Conservation (phyloP, 2,329 filamentous ascomycete genomes). For the Macrophomina pseudophaseolina region DNA sequence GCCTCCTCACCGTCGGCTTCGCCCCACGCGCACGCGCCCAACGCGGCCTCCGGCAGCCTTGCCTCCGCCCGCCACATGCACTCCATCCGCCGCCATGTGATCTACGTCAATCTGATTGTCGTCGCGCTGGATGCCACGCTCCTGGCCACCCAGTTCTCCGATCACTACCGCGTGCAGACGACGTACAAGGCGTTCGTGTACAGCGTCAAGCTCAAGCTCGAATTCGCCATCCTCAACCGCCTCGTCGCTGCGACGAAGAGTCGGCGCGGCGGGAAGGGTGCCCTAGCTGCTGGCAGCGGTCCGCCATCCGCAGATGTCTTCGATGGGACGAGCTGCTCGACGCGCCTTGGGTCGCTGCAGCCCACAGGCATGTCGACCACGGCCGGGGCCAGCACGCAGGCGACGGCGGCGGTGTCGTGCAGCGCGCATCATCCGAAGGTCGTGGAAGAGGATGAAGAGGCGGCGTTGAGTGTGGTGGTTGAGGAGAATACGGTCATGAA, state of each 20-base stretch:
- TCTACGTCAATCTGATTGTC: conserved; percentile 45
- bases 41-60: background rate
- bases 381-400: background rate
- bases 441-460: background rate
- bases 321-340: background rate
- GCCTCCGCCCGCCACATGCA: conserved; percentile 26
- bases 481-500: background rate
- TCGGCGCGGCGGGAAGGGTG: background rate
- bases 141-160: conserved; percentile 31
- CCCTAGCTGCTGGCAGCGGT: background rate
- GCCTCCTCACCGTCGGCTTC: background rate
- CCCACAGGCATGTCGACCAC: background rate
- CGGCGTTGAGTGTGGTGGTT: background rate
- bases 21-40: background rate
- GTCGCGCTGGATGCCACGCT: conserved; percentile 45
- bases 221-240: conserved; percentile 56
- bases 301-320: background rate
- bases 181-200: conserved; percentile 47
- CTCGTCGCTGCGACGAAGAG: background rate
- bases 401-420: conserved; percentile 1
- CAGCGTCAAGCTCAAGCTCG: conserved; percentile 54
- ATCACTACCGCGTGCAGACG: conserved; percentile 43
- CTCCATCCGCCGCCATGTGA: conserved; percentile 41
- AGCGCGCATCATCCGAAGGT: background rate
- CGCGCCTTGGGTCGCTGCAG: background rate